Base-by-base conservation (phyloP, 257 asterid species). In the Fraxinus quadrangulata region DNA sequence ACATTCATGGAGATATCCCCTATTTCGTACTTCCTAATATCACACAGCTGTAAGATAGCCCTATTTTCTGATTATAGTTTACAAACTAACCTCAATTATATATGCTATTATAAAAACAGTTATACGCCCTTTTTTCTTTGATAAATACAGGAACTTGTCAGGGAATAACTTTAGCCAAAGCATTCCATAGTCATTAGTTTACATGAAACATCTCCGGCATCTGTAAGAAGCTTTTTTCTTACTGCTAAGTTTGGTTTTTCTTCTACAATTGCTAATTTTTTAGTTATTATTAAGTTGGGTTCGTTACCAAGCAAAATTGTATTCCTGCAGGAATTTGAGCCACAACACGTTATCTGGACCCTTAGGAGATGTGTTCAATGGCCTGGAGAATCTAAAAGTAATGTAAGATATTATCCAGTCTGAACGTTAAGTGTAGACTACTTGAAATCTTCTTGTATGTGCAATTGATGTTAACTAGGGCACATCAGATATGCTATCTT, bases 281-380 rank as follows among this genome's bases (percentile, higher is more conserved):
- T 10, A 40, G 14, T 40, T 11, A 2, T 39, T 11, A 40, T 40
- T 10, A 40, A 40, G 3, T 33, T 83, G n/a, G 51, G 19, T 49
- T 16, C 17, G 61, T 14, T 49, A 65, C 80, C 73, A 23, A 83
- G 69, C 31, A 59, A 24, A 37, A 65, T 59, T 34, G 40, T 78
- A 21, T 71, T 72, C 24, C 65, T 49, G 80, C 92, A 95, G 99
- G 89, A 95, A 93, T 73, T 61, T 93, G 84, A 93, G 99, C 87
- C 91, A 88, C 83, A 95, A 95, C 77, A 74, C 59, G 8, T 74
- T 95, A 63, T 83, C 93, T 49, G 99, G 97, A 82, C 75, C 93
- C 0, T 69, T 95, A 40, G 98, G 92, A 69, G 90, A 91, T 78
- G 82, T 93, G 81, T 92, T 92, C 74, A 79, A 78, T 76, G 98